Percentiles rank a stretch among this genome's conserved stretches.
Conservation (phyloP, 345 rosid species). For the Rhizophora mangle region DNA sequence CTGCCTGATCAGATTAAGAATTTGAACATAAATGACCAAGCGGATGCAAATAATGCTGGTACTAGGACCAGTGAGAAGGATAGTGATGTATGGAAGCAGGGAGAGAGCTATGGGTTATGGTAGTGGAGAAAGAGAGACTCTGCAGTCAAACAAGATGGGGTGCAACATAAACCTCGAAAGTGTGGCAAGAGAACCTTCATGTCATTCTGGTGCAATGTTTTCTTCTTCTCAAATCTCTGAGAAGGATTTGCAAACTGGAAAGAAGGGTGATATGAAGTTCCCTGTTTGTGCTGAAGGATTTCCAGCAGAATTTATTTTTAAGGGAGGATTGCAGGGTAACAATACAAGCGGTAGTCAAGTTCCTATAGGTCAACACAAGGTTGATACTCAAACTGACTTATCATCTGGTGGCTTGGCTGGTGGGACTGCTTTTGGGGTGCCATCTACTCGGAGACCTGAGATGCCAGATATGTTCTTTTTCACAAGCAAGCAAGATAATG, state of each 20-base stretch:
- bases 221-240: slow-evolving; percentile 26
- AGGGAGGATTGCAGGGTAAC: slow-evolving; percentile 31
- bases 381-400: slow-evolving; percentile 19
- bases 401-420: slow-evolving; percentile 23
- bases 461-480: slow-evolving; percentile 33
- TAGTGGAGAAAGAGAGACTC: slow-evolving; percentile 42
- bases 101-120: slow-evolving; percentile 19
- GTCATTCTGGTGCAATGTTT: slow-evolving; percentile 20
- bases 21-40: slow-evolving; percentile 40
- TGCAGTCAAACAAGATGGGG: slow-evolving; percentile 49
- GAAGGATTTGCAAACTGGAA: slow-evolving; percentile 28
- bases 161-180: slow-evolving; percentile 50
- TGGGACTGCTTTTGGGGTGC: slow-evolving; percentile 20
- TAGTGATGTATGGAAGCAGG: slow-evolving; percentile 20
- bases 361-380: slow-evolving; percentile 26
- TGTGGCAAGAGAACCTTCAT: slow-evolving; percentile 28
- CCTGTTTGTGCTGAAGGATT: slow-evolving; percentile 18
- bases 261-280: slow-evolving; percentile 25
- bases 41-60: slow-evolving; percentile 14
- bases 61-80: slow-evolving; percentile 18
- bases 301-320: slow-evolving; percentile 34
- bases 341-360: slow-evolving; percentile 24
- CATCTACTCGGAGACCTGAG: slow-evolving; percentile 25
- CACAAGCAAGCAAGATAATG: slow-evolving; percentile 32
- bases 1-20: slow-evolving; percentile 46